Percentiles rank a stretch among this genome's conserved stretches.
Conservation (phyloP, 306 rosid species). For the Cotoneaster glaucophyllus region DNA sequence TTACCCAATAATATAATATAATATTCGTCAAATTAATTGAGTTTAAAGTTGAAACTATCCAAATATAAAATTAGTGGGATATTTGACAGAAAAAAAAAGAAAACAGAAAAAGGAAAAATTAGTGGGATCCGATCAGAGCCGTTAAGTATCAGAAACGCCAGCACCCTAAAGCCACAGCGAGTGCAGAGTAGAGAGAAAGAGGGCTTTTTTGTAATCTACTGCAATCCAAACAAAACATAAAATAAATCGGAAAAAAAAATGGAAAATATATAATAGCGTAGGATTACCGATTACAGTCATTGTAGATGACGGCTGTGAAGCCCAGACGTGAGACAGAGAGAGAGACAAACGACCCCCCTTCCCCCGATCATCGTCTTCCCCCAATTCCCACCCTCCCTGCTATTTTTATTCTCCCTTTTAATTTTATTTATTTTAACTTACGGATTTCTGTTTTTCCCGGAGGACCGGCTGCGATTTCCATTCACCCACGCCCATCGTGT, state of each 20-base stretch:
- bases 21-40: not conserved
- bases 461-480: constrained; percentile 7
- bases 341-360: not conserved
- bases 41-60: not conserved
- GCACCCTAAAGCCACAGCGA: no score
- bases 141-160: not conserved
- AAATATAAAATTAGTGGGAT: not conserved
- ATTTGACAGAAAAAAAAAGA: no score
- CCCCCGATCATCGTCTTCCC: constrained; percentile 3
- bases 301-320: constrained; percentile 10
- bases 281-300: constrained; percentile 14
- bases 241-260: not conserved
- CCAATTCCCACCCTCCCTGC: not conserved
- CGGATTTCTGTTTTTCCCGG: not conserved
- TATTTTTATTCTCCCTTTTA: not conserved
- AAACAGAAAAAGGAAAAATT: no score
- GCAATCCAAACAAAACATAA: not conserved
- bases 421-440: not conserved
- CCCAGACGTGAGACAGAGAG: not conserved
- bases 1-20: not conserved
- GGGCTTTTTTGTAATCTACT: not conserved
- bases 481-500: not conserved
- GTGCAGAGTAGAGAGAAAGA: not conserved
- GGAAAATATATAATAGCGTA: not conserved
- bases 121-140: not conserved